Base-by-base conservation (phyloP, 495 filamentous ascomycete genomes). In the Sabuloglossum arenarium region DNA sequence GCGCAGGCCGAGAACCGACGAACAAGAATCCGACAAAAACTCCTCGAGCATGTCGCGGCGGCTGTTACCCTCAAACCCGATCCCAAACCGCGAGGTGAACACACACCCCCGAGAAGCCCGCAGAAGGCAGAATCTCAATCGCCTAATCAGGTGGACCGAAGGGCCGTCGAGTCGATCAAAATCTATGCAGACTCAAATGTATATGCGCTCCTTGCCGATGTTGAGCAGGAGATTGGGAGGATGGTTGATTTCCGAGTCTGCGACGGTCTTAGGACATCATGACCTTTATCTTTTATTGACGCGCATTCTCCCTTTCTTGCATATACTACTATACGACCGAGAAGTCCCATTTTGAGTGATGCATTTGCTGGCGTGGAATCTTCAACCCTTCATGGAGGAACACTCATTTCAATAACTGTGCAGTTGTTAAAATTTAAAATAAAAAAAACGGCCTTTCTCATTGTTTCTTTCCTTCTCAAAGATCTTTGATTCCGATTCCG, bases 1-100 rank as follows among this genome's bases (percentile, higher is more conserved):
- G 83, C 86, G 59, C 75, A 79, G 56, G 81, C 80, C n/a, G 83
- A 87, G 68, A 83, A 86, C 61, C 71, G 82, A 59, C 75, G 82
- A 25, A 76, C 75, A 14, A 71, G 78, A 29, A 74, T 86, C 25
- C 75, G 80, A n/a, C 80, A 86, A 63, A 87, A 85, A 70, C 71
- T 87, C 2, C 73, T 87, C 2, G 82, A 87, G 64, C 83, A 87
- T 63, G 73, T 84, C 34, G 79, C 81, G 42, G 81, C 80, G 25
- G 79, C 79, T 10, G 63, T 71, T 31, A 66, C 67, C 5, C 56
- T 70, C 45, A 49, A 56, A 11, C 56, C 56, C 50, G 50, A 53
- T 4, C 16, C 53, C 25, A 56, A 52, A 10, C 5, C 52, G 12
- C 43, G 55, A 21, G 51, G 51, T 28, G 61, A 61, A 42, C 57